phyloP scores from a whole-genome alignment of 345 rosid species.

The Gossypium herbaceum region DNA sequence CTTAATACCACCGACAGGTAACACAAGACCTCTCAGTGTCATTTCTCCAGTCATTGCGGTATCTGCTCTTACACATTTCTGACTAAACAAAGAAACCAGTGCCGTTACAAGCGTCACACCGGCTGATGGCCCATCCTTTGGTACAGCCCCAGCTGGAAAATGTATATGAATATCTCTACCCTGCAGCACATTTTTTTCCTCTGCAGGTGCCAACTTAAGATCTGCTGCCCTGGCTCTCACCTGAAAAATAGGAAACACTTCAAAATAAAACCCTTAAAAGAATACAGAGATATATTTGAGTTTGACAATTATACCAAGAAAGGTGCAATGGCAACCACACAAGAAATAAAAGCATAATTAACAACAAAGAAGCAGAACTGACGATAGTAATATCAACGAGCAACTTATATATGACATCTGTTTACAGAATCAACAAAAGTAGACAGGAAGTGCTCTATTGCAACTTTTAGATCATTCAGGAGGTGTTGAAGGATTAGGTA shows the following conservation, averaged over 20 bases:
- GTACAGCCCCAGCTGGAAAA: slow-evolving; percentile 98
- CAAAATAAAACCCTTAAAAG: background rate
- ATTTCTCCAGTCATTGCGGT: slow-evolving; percentile 99
- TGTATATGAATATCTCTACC: slow-evolving; percentile 94
- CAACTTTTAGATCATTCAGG: background rate
- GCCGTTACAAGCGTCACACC: slow-evolving; percentile 97
- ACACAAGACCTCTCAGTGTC: slow-evolving; percentile 93
- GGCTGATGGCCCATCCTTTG: slow-evolving; percentile 99
- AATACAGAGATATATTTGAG: background rate
- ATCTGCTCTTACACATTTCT: slow-evolving; percentile 84
- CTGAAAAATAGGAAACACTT: slow-evolving; percentile 33
- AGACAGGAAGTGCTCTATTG: background rate
- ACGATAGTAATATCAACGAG: background rate
- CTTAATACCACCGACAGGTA: slow-evolving; percentile 97
- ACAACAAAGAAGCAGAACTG: background rate
- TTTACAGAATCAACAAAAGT: background rate
- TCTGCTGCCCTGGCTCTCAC: slow-evolving; percentile 93
- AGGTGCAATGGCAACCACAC: background rate
- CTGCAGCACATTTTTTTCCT: slow-evolving; percentile 64
- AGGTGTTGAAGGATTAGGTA: background rate
- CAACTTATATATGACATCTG: background rate
- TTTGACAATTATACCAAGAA: background rate
- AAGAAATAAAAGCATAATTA: background rate
- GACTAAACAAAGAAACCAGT: slow-evolving; percentile 81
- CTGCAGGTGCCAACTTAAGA: slow-evolving; percentile 58